These are phyloP conservation scores for Drechslerella dactyloides DNA, from an alignment of 2,329 filamentous ascomycete genomes.

Conservation along the genomic window DNA sequence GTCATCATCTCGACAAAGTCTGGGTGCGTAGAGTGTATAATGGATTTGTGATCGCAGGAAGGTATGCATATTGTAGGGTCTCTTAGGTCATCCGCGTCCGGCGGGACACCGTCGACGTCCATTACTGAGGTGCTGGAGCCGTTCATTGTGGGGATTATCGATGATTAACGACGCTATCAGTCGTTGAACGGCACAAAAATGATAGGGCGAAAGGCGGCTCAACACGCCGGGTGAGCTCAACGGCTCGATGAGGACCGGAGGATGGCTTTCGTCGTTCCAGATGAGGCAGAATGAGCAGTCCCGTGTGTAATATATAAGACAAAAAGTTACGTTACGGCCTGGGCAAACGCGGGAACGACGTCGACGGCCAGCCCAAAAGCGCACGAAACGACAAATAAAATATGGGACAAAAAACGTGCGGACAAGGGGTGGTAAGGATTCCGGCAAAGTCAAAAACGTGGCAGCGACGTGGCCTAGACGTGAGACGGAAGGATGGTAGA, in stretches of 20 bases:
- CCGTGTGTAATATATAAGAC: slow-evolving; percentile 42
- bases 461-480: slow-evolving; percentile 50
- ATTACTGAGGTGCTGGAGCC: slow-evolving; percentile 37
- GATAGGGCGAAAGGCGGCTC: slow-evolving; percentile 29
- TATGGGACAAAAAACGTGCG: slow-evolving; percentile 31
- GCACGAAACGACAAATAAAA: background rate
- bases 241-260: slow-evolving; percentile 17
- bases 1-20: slow-evolving; percentile 47
- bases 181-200: slow-evolving; percentile 13
- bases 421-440: slow-evolving; percentile 37
- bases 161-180: slow-evolving; percentile 12
- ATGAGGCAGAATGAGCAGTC: slow-evolving; percentile 8
- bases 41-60: slow-evolving; percentile 49
- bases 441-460: slow-evolving; percentile 51
- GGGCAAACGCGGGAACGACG: slow-evolving; percentile 8
- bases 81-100: slow-evolving; percentile 16
- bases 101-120: slow-evolving; percentile 43
- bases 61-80: slow-evolving; percentile 46
- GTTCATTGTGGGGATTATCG: slow-evolving; percentile 17
- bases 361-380: slow-evolving; percentile 25
- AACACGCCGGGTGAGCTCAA: slow-evolving; percentile 35
- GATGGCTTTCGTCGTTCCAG: slow-evolving; percentile 11
- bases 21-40: slow-evolving; percentile 46
- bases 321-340: background rate
- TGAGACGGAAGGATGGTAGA: slow-evolving; percentile 21